Evolutionary conservation across 164 flowering plant species (phyloP).

Genomic region (Vitis amurensis): DNA sequence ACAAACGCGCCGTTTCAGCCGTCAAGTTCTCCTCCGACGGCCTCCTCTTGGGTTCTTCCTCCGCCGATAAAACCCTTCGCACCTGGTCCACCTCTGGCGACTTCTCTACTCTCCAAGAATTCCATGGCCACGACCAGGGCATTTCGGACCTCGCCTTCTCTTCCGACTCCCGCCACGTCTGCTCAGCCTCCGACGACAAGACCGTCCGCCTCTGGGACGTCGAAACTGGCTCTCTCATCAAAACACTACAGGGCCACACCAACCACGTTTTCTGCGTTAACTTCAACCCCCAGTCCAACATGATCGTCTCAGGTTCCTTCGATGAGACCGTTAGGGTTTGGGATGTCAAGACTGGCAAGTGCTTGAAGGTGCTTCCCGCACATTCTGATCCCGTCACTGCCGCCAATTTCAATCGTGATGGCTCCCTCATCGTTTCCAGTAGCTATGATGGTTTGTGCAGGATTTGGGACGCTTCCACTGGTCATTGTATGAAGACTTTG

Average conservation of each 20-base stretch:
- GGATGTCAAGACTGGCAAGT: conserved; percentile 91
- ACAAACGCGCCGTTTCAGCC: conserved; percentile 76
- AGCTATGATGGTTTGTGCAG: conserved; percentile 94
- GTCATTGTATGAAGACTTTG: conserved; percentile 94
- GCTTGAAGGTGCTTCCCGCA: conserved; percentile 88
- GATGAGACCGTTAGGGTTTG: conserved; percentile 97
- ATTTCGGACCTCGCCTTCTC: conserved; percentile 93
- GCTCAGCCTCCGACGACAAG: conserved; percentile 90
- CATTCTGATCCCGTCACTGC: conserved; percentile 96
- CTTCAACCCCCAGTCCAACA: conserved; percentile 88
- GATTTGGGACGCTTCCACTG: conserved; percentile 93
- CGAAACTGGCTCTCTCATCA: conserved; percentile 50
- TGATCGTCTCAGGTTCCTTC: conserved; percentile 85
- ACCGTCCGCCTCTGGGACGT: conserved; percentile 83
- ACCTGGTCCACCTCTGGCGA: conserved; percentile 38
- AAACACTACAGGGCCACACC: conserved; percentile 84
- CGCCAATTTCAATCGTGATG: conserved; percentile 73
- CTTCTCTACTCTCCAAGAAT: conserved; percentile 41
- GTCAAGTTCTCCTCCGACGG: conserved; percentile 94
- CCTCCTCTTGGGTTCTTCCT: conserved; percentile 66
- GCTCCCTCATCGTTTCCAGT: conserved; percentile 75
- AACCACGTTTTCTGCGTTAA: conserved; percentile 90
- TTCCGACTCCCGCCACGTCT: conserved; percentile 68
- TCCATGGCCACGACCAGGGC: conserved; percentile 74
- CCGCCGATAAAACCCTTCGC: conserved; percentile 86